These are phyloP conservation scores for Diaporthe australafricana DNA, from an alignment of 2,329 filamentous ascomycete genomes.

Conservation along the genomic window DNA sequence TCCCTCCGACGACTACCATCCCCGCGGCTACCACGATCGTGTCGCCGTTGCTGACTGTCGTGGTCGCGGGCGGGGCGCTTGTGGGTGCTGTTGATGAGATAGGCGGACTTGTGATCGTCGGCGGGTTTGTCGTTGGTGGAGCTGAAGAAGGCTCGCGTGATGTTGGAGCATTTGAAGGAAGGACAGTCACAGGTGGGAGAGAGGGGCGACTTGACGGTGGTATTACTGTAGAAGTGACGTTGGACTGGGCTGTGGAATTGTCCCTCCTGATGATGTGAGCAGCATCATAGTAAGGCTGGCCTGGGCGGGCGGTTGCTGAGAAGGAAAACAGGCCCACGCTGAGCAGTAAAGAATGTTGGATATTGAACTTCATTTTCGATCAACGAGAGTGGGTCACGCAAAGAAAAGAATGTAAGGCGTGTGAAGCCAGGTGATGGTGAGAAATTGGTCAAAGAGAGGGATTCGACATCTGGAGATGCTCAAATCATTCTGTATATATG, in stretches of 20 bases:
- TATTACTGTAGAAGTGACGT: neutral
- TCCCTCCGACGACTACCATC: neutral
- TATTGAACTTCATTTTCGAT: conserved; percentile 21
- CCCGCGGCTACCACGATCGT: conserved; percentile 7
- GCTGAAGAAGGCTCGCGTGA: neutral
- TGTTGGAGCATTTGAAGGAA: neutral
- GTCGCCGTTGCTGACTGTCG: conserved; percentile 21
- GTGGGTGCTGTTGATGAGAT: neutral
- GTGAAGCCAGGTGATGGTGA: neutral
- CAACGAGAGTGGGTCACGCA: neutral
- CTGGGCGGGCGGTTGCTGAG: neutral
- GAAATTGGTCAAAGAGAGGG: neutral
- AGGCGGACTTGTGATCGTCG: neutral
- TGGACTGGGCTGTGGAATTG: neutral
- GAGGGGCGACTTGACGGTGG: neutral
- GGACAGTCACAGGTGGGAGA: neutral
- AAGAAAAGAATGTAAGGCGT: conserved; percentile 1
- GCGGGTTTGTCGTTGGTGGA: conserved; percentile 2
- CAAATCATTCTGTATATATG: neutral
- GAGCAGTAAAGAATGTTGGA: neutral
- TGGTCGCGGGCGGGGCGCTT: conserved; percentile 11
- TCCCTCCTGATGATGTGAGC: conserved; percentile 9
- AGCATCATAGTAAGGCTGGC: neutral
- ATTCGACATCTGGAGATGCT: neutral
- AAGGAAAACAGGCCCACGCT: neutral